Conservation (phyloP, 345 rosid genomes). For the Carallia brachiata region DNA sequence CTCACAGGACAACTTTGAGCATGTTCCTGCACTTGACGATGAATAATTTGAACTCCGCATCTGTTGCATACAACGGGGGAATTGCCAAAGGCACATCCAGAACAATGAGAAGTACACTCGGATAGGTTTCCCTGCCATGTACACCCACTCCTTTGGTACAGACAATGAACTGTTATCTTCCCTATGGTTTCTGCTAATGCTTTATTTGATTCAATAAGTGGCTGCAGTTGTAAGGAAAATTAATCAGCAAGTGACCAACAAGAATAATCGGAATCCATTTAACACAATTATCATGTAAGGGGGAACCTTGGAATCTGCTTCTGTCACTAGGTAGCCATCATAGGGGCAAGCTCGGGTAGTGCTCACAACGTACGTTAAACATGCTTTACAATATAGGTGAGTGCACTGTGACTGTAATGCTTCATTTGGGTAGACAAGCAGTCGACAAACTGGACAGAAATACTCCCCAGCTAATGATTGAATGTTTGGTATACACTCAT, state of each 20-base stretch:
- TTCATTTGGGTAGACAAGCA: constrained; percentile 77
- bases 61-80: constrained; percentile 70
- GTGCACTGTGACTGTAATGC: constrained; percentile 82
- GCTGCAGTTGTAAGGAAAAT: constrained; percentile 42
- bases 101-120: constrained; percentile 65
- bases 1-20: constrained; percentile 79
- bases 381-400: constrained; percentile 76
- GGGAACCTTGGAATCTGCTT: constrained; percentile 75
- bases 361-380: constrained; percentile 53
- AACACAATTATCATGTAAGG: background rate
- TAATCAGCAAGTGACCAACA: constrained; percentile 9
- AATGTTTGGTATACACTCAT: constrained; percentile 64
- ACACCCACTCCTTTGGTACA: constrained; percentile 79
- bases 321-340: constrained; percentile 77
- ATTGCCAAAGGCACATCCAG: constrained; percentile 66
- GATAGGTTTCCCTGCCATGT: constrained; percentile 73
- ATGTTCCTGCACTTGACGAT: constrained; percentile 76
- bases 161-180: constrained; percentile 56
- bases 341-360: constrained; percentile 78
- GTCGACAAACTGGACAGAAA: constrained; percentile 77
- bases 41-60: constrained; percentile 56
- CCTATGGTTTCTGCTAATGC: constrained; percentile 64
- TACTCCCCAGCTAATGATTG: constrained; percentile 71
- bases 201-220: constrained; percentile 58
- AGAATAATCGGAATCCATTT: background rate